phyloP scores from a whole-genome alignment of 257 asterid species.

The Solanum stenotomum region DNA sequence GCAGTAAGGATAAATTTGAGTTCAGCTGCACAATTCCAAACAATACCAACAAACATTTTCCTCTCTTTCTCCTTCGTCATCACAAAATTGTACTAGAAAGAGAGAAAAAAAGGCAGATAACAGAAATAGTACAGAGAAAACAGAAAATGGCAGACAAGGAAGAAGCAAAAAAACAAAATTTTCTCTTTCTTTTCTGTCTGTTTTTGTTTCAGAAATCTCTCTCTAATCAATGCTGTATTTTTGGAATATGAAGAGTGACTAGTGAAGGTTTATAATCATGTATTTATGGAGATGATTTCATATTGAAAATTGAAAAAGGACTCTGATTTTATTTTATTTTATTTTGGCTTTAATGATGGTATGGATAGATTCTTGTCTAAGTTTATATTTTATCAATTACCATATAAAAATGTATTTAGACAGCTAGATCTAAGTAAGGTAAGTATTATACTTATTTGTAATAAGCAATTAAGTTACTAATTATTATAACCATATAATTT shows the following conservation, averaged over 20 bases:
- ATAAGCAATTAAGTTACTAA: background rate
- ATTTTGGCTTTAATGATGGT: background rate
- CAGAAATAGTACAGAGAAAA: background rate
- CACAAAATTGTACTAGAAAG: background rate
- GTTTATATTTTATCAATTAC: background rate
- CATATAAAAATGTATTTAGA: background rate
- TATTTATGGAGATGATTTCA: background rate
- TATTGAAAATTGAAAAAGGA: background rate
- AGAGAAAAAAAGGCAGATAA: background rate
- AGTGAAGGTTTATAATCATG: background rate
- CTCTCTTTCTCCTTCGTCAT: conserved; percentile 23
- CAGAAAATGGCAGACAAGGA: background rate
- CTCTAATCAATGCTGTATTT: background rate
- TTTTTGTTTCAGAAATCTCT: background rate
- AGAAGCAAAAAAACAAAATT: background rate
- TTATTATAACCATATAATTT: background rate
- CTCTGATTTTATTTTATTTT: too few species aligned
- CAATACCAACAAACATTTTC: conserved; percentile 56
- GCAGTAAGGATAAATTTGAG: conserved; percentile 51
- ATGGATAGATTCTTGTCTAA: background rate
- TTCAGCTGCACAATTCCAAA: conserved; percentile 68
- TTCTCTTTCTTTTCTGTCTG: background rate
- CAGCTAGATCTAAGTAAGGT: background rate
- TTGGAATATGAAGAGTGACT: background rate
- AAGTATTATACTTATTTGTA: background rate